A percentile compares a stretch with the other conserved stretches of the same genome.
Conservation (phyloP, 2,329 filamentous ascomycete genomes). For the Penicillium olsonii region DNA sequence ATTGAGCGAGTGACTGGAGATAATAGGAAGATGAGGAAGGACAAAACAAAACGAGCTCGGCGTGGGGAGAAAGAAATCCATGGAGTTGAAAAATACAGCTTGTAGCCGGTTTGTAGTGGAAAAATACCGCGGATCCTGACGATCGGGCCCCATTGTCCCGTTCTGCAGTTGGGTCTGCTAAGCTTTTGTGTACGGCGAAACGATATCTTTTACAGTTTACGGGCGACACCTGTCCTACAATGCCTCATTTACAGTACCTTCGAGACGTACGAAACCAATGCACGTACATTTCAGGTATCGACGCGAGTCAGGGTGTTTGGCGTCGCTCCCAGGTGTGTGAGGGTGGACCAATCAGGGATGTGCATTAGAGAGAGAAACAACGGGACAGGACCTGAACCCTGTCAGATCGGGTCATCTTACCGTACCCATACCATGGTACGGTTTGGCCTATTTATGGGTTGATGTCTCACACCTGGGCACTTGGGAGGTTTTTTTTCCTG, state of each 20-base stretch:
- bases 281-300: too few relatives aligned
- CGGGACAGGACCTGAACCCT: slow-evolving; percentile 4
- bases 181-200: too few relatives aligned
- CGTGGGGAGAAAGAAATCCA: slow-evolving; percentile 9
- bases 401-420: slow-evolving; percentile 2
- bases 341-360: background rate
- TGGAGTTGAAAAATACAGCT: slow-evolving; percentile 13
- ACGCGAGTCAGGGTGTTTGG: too few relatives aligned
- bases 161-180: background rate
- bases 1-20: slow-evolving; percentile 13
- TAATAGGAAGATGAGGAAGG: slow-evolving; percentile 2
- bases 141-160: slow-evolving; percentile 4
- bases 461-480: slow-evolving; percentile 8
- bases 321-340: too few relatives aligned
- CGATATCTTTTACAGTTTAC: too few relatives aligned
- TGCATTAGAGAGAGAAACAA: background rate
- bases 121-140: slow-evolving; percentile 13
- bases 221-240: too few relatives aligned
- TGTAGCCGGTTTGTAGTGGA: background rate
- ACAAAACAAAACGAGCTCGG: slow-evolving; percentile 6
- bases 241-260: too few relatives aligned
- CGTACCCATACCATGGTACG: slow-evolving; percentile 3
- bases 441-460: slow-evolving; percentile 11
- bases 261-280: too few relatives aligned
- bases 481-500: background rate